Percentiles rank a stretch among this genome's conserved stretches.
Evolutionary conservation across 495 filamentous ascomycete species (phyloP).

Genomic region (Elaphomyces granulatus): DNA sequence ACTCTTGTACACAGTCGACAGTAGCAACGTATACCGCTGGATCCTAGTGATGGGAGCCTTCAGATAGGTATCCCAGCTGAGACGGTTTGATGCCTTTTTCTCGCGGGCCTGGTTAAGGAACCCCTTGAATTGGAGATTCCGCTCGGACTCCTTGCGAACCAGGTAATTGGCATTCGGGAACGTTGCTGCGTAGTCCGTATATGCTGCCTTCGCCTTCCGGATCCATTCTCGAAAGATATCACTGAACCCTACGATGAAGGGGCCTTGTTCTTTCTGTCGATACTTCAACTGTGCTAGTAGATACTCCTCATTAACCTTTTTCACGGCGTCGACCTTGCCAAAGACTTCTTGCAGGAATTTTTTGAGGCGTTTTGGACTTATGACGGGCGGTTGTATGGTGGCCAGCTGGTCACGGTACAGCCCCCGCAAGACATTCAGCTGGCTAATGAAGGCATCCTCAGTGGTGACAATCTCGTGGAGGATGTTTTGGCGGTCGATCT

Average conservation of each 20-base stretch:
- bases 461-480: constrained; percentile 92
- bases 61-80: constrained; percentile 89
- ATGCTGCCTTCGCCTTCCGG: constrained; percentile 74
- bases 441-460: constrained; percentile 80
- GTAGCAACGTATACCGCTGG: constrained; percentile 75
- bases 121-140: constrained; percentile 72
- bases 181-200: constrained; percentile 81
- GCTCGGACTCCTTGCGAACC: constrained; percentile 69
- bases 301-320: constrained; percentile 84
- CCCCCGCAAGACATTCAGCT: constrained; percentile 66
- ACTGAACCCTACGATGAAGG: constrained; percentile 86
- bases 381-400: constrained; percentile 62
- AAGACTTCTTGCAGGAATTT: constrained; percentile 80
- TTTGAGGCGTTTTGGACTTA: constrained; percentile 53
- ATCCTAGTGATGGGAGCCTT: constrained; percentile 88
- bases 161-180: constrained; percentile 75
- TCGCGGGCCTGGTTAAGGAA: constrained; percentile 70
- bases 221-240: constrained; percentile 99
- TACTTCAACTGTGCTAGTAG: constrained; percentile 95
- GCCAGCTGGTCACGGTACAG: constrained; percentile 77
- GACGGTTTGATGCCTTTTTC: constrained; percentile 66
- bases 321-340: constrained; percentile 76
- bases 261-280: constrained; percentile 90
- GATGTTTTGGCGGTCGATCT: constrained; percentile 85
- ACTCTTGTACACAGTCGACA: constrained; percentile 71